A percentile compares a stretch with the other conserved stretches of the same genome.
Evolutionary conservation across 2,329 filamentous ascomycete genomes (phyloP).

Genomic region (Reticulascus tulasneorum): DNA sequence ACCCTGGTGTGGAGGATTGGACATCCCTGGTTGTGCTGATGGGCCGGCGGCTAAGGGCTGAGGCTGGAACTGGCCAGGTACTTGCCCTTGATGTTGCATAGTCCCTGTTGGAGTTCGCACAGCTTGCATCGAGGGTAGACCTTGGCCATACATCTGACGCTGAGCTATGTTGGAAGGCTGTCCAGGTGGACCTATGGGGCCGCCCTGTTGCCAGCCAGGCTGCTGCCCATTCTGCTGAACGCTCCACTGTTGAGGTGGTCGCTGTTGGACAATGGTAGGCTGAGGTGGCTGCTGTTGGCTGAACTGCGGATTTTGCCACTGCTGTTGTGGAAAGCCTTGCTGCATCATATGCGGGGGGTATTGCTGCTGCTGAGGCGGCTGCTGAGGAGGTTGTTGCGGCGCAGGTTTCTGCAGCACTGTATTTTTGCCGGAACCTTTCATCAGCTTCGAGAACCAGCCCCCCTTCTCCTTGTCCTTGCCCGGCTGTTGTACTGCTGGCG

Average conservation of each 20-base stretch:
- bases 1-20: not conserved
- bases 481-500: slow-evolving; percentile 1
- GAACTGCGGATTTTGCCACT: not conserved
- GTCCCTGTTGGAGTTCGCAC: too few species aligned
- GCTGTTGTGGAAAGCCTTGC: not conserved
- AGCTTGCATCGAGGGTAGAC: too few species aligned
- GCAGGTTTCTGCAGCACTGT: slow-evolving; percentile 8
- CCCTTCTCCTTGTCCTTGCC: slow-evolving; percentile 11
- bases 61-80: too few species aligned
- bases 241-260: too few species aligned
- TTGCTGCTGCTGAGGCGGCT: not conserved
- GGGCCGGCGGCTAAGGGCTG: too few species aligned
- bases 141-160: too few species aligned
- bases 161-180: too few species aligned
- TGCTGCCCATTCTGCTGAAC: too few species aligned
- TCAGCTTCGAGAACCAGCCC: slow-evolving; percentile 14
- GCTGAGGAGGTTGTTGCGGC: not conserved
- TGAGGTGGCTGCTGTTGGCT: not conserved
- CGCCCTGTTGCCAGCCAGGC: too few species aligned
- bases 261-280: too few species aligned
- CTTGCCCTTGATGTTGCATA: too few species aligned
- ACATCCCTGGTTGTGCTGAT: not conserved
- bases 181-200: too few species aligned
- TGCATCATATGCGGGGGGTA: not conserved
- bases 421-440: slow-evolving; percentile 7